Base-by-base conservation (phyloP, 2,329 filamentous ascomycete species). In the Fusarium beomiforme region DNA sequence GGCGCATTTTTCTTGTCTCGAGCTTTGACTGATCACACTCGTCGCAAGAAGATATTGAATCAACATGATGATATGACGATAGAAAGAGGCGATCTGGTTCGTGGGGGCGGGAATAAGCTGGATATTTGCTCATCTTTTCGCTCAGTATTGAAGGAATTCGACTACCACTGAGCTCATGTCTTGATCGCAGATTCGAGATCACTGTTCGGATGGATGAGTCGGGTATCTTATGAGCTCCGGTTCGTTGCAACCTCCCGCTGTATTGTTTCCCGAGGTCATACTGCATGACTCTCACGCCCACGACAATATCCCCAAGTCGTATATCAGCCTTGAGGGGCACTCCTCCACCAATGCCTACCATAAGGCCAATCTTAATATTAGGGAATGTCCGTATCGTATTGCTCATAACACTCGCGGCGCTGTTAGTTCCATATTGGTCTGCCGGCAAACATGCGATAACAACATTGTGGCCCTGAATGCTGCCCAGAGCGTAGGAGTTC, bases 321-420 rank as follows among this genome's bases (percentile, higher is more conserved):
- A 79, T 54, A 12, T 79, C 77, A 9, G 41, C 54, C 13, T 26
- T 62, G 8, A 33, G 56, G 78, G 36, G 11, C 75, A 77, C 29
- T 29, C 29, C 29, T 8, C 29, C 29, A 29, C 29, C 29, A 29
- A 29, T 29, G 29, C 29, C 29, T 9, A 29, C 29, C 29, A 29
- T 29, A 3, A 36, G 57, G 0, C 67, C 67, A 1, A 62, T 6
- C 1, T 41, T 13, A 6, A 73, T 57, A 0, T 44, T 58, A 3
- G 51, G 86, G 69, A 83, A 89, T 44, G 91, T 86, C 6, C 55
- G 39, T 3, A 8, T 14, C 6, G 71, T 2, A 7, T 69, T 16
- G 3, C 42, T 67, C 84, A 67, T 11, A 0, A 77, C 75, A 6
- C 31, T 71, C 0, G 76, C 67, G 0, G 77, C 76, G 12, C 71